phyloP scores from a whole-genome alignment of 148 eudicot species.

The Amaranthus hypochondriacus region DNA sequence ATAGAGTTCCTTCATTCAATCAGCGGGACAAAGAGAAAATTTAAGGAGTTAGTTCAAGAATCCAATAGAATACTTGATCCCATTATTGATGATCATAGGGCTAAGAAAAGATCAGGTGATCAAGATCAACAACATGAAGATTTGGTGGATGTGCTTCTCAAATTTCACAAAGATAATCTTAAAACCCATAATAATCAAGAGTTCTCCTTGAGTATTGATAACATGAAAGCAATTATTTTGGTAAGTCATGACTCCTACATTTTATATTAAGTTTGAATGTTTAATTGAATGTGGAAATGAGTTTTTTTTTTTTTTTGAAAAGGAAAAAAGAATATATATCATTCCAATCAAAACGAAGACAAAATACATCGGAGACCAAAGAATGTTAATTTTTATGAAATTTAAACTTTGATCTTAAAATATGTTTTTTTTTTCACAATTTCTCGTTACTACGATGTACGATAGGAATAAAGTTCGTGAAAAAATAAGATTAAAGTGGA shows the following conservation, averaged over 20 bases:
- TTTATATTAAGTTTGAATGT: no score
- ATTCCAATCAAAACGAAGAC: no score
- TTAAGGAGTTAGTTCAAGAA: conserved; percentile 9
- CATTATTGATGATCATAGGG: conserved; percentile 27
- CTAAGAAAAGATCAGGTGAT: not conserved
- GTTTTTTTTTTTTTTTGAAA: no score
- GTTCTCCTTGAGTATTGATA: conserved; percentile 15
- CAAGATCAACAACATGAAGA: conserved; percentile 4
- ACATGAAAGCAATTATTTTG: conserved; percentile 25
- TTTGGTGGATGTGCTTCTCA: conserved; percentile 25
- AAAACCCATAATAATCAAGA: not conserved
- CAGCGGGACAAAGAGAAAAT: conserved; percentile 16
- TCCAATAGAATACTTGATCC: conserved; percentile 18
- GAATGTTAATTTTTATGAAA: no score
- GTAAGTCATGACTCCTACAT: conserved; percentile 1
- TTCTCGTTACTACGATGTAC: not conserved
- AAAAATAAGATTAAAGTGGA: no score
- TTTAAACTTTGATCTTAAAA: no score
- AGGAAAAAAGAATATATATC: no score
- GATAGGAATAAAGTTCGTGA: no score
- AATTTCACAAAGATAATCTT: conserved; percentile 3
- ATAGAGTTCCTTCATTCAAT: conserved; percentile 10
- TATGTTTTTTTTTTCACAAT: not conserved
- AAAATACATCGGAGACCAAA: no score
- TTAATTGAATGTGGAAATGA: no score